Evolutionary conservation across 805 yeast species (phyloP).

Genomic region (Dipodascus albidus): DNA sequence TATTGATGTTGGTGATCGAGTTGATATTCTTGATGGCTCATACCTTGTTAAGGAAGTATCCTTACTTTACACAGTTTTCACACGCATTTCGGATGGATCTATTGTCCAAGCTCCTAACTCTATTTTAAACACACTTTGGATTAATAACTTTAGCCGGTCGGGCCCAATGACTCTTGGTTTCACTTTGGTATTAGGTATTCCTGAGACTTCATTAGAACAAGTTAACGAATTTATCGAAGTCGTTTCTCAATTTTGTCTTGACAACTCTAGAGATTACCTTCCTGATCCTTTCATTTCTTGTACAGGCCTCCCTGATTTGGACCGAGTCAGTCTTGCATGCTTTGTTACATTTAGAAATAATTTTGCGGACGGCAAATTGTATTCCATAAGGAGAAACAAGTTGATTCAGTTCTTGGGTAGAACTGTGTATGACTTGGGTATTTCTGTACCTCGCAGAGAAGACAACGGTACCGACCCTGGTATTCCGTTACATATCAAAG

Average conservation of each 20-base stretch:
- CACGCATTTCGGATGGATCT: constrained; percentile 17
- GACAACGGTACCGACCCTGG: neutral
- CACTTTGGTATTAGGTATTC: constrained; percentile 23
- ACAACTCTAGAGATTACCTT: constrained; percentile 26
- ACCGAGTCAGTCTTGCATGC: constrained; percentile 21
- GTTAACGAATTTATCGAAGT: constrained; percentile 22
- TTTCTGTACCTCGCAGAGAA: neutral
- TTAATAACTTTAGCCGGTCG: constrained; percentile 29
- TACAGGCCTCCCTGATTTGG: constrained; percentile 25
- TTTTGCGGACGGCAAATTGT: constrained; percentile 22
- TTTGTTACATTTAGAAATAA: constrained; percentile 23
- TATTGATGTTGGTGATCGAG: constrained; percentile 30
- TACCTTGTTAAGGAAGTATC: constrained; percentile 24
- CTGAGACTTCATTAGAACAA: constrained; percentile 27
- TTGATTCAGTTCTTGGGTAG: constrained; percentile 20
- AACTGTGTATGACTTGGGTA: neutral
- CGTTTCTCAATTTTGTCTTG: constrained; percentile 21
- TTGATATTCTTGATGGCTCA: constrained; percentile 19
- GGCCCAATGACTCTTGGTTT: constrained; percentile 20
- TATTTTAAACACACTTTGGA: constrained; percentile 26
- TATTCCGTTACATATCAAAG: neutral
- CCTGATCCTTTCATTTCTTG: constrained; percentile 25
- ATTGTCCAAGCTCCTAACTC: constrained; percentile 28
- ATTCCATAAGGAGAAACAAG: constrained; percentile 22
- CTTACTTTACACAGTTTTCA: constrained; percentile 27